These are phyloP conservation scores for Melastoma candidum DNA, from an alignment of 441 rosid species.

Conservation along the genomic window DNA sequence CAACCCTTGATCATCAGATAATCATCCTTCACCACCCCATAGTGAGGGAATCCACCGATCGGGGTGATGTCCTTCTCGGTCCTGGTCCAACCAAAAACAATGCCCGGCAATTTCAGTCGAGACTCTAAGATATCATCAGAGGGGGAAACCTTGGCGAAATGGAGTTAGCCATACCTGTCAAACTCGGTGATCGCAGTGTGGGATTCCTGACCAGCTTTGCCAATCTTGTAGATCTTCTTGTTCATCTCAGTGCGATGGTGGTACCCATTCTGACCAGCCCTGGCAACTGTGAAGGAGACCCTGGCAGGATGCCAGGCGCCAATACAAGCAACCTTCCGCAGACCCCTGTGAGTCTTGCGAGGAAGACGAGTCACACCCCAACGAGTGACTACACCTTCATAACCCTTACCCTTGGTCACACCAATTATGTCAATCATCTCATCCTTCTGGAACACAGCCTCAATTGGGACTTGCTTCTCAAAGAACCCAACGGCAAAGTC, in stretches of 20 bases:
- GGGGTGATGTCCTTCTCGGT: conserved; percentile 87
- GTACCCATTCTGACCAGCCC: conserved; percentile 10
- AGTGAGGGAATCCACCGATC: conserved; percentile 91
- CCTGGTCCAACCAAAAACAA: conserved; percentile 27
- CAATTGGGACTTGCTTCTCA: conserved; percentile 3
- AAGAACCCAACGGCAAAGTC: conserved; percentile 8
- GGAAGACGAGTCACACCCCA: conserved; percentile 11
- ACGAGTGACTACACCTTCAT: conserved; percentile 10
- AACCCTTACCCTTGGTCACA: conserved; percentile 10
- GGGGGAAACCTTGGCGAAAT: not conserved
- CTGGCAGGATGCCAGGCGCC: conserved; percentile 10
- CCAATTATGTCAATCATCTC: conserved; percentile 9
- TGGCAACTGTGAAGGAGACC: conserved; percentile 9
- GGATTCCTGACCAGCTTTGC: conserved; percentile 5
- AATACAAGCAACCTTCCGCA: conserved; percentile 11
- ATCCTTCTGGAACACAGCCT: conserved; percentile 8
- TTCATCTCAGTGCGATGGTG: conserved; percentile 12
- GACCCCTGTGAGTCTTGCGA: conserved; percentile 11
- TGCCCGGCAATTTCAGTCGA: not conserved
- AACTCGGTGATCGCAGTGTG: conserved; percentile 8
- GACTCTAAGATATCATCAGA: not conserved
- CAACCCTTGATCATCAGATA: conserved; percentile 86
- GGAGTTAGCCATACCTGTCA: conserved; percentile 8
- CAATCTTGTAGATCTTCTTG: conserved; percentile 10
- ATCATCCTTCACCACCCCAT: conserved; percentile 77